phyloP scores from a whole-genome alignment of 2,329 filamentous ascomycete species.

The Xylariomycetidae sp. region DNA sequence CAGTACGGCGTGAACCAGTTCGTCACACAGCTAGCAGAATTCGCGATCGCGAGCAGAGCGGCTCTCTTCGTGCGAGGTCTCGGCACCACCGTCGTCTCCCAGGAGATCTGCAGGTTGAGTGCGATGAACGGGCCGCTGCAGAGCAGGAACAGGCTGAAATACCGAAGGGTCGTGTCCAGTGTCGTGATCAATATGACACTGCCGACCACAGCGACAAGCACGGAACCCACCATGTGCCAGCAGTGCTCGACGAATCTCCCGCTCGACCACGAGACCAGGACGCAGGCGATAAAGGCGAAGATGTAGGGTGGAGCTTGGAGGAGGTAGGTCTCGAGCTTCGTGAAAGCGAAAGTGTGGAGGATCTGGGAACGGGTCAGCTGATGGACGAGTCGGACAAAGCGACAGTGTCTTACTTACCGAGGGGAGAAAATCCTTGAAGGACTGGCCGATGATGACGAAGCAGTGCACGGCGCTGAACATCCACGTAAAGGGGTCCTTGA shows the following conservation, averaged over 20 bases:
- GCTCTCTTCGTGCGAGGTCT: slow-evolving; percentile 34
- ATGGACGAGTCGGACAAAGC: too few species aligned
- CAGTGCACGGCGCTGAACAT: slow-evolving; percentile 36
- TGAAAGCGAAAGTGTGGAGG: slow-evolving; percentile 23
- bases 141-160: slow-evolving; percentile 37
- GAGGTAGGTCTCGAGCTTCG: slow-evolving; percentile 29
- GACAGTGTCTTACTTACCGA: background rate
- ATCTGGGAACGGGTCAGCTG: too few species aligned
- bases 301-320: slow-evolving; percentile 36
- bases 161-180: slow-evolving; percentile 23
- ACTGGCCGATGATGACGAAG: slow-evolving; percentile 26
- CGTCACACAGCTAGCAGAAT: slow-evolving; percentile 17
- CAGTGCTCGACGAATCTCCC: background rate
- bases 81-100: slow-evolving; percentile 35
- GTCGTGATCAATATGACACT: background rate
- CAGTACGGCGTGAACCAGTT: background rate
- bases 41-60: slow-evolving; percentile 35
- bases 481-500: slow-evolving; percentile 34
- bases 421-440: background rate
- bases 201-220: background rate
- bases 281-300: slow-evolving; percentile 34
- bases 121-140: slow-evolving; percentile 33
- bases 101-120: slow-evolving; percentile 34
- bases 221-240: background rate
- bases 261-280: slow-evolving; percentile 11